Evolutionary conservation across 2,329 filamentous ascomycete species (phyloP).

Genomic region (Plectosphaerella plurivora): DNA sequence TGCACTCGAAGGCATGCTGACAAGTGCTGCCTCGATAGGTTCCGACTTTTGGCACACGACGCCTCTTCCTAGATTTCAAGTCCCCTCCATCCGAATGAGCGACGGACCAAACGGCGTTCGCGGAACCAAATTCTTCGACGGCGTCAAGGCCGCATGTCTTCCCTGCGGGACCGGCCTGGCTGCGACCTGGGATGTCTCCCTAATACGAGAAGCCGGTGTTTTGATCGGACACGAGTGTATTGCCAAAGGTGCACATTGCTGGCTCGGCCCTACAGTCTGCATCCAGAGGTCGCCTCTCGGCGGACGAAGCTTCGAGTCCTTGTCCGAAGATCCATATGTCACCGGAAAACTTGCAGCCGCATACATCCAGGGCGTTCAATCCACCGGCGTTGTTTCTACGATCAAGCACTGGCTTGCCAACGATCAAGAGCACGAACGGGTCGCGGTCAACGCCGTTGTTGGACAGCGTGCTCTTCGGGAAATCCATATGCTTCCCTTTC

Average conservation of each 20-base stretch:
- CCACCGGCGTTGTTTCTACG: conserved; percentile 49
- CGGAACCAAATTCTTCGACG: conserved; percentile 65
- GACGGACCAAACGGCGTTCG: conserved; percentile 68
- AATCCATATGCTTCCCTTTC: conserved; percentile 54
- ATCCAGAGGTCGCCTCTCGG: conserved; percentile 56
- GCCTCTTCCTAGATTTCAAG: no score
- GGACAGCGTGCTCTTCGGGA: conserved; percentile 49
- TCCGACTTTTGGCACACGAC: no score
- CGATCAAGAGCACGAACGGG: conserved; percentile 54
- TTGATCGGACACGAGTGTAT: conserved; percentile 49
- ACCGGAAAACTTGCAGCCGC: conserved; percentile 49
- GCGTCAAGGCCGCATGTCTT: conserved; percentile 53
- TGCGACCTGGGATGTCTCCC: conserved; percentile 50
- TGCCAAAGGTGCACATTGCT: conserved; percentile 51
- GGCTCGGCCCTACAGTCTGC: conserved; percentile 59
- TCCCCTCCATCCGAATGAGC: conserved; percentile 39
- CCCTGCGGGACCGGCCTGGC: conserved; percentile 55
- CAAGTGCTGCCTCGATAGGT: no score
- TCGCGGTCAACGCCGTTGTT: conserved; percentile 48
- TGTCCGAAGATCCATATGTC: conserved; percentile 54
- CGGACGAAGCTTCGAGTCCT: conserved; percentile 55
- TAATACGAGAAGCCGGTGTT: conserved; percentile 44
- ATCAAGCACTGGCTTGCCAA: conserved; percentile 60
- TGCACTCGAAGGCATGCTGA: no score
- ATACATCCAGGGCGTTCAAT: conserved; percentile 50